A percentile compares a stretch with the other conserved stretches of the same genome.
Conservation (phyloP, 768 basidiomycete genomes). For the Boletus rubroflammeus region DNA sequence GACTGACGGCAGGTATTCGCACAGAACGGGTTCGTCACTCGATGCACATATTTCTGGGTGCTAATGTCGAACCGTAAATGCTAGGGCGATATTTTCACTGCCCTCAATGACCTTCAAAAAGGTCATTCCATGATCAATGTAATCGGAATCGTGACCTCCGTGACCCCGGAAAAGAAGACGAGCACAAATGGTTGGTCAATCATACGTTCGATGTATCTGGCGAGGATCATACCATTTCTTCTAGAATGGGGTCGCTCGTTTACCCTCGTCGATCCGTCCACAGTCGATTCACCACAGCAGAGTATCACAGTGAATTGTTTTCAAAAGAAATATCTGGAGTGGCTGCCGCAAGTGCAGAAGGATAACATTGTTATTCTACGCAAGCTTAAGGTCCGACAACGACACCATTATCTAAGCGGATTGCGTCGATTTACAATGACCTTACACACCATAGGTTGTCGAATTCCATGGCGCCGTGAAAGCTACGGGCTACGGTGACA, state of each 20-base stretch:
- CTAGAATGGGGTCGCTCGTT: constrained; percentile 48
- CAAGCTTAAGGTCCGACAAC: constrained; percentile 43
- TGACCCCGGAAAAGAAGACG: constrained; percentile 14
- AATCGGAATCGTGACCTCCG: constrained; percentile 31
- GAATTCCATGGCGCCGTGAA: constrained; percentile 28
- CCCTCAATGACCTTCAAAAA: constrained; percentile 13
- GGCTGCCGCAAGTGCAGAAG: constrained; percentile 47
- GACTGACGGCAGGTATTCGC: constrained; percentile 21
- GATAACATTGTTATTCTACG: constrained; percentile 53
- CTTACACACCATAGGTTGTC: constrained; percentile 28
- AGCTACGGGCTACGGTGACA: constrained; percentile 46
- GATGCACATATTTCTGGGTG: not conserved
- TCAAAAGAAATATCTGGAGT: constrained; percentile 41
- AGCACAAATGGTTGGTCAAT: constrained; percentile 26
- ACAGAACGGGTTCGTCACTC: constrained; percentile 27
- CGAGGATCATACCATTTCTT: not conserved
- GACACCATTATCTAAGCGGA: not conserved
- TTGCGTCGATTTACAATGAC: not conserved
- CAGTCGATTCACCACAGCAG: constrained; percentile 18
- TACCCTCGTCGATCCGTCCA: constrained; percentile 51
- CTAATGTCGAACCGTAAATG: not conserved
- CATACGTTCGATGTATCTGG: not conserved
- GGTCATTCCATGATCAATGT: constrained; percentile 23
- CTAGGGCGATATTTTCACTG: constrained; percentile 28
- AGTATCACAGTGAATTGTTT: constrained; percentile 50